Evolutionary conservation across 2,329 filamentous ascomycete species (phyloP), one percentile per base, ranked within the genome.

Genomic region (Paraphoma chrysanthemicola): DNA sequence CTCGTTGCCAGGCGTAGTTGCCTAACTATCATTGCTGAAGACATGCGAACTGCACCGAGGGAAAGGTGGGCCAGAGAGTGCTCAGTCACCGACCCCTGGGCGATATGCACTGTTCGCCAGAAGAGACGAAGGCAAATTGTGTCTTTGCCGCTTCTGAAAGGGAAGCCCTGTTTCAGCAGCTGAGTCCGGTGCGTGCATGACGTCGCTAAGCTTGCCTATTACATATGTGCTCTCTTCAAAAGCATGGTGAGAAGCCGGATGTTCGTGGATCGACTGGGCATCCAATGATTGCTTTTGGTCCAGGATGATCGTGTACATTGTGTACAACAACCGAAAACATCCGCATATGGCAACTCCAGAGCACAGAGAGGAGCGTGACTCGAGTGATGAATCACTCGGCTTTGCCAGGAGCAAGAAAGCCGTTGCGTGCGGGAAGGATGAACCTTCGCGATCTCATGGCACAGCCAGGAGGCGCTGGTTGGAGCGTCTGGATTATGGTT

Each of bases 391-490:
- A 44, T 28, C 17, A 28, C 7, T n/a, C 12, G n/a, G 28, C 42
- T 18, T 3, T 12, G 17, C 42, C 42, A 17, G 28, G 3, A 23
- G 23, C 23, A 23, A 23, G 30, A 10, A 4, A 48, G 23, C 8
- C 17, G 11, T 39, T 39, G 17, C 12, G 33, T 12, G 39, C 17
- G 11, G 39, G 41, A 38, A 41, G 48, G 48, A 51, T 51, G 16
- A 18, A 51, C 42, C 48, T 41, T 51, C 43, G 42, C 36, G 30
- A 36, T 38, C 41, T 45, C 42, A 39, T 51, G 49, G 31, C 30
- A 7, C 9, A 28, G 17, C 30, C 33, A 44, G 49, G 33, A 31
- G 31, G 31, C 33, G 46, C 18, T 23, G 16, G 16, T 16, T 11
- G 17, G 31, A 41, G 17, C 28, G 7, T 17, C 9, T 30, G 11